A percentile compares a stretch with the other conserved stretches of the same genome.
phyloP scores from a whole-genome alignment of 371 early-diverging fungal genomes.

The Lichtheimia ramosa region DNA sequence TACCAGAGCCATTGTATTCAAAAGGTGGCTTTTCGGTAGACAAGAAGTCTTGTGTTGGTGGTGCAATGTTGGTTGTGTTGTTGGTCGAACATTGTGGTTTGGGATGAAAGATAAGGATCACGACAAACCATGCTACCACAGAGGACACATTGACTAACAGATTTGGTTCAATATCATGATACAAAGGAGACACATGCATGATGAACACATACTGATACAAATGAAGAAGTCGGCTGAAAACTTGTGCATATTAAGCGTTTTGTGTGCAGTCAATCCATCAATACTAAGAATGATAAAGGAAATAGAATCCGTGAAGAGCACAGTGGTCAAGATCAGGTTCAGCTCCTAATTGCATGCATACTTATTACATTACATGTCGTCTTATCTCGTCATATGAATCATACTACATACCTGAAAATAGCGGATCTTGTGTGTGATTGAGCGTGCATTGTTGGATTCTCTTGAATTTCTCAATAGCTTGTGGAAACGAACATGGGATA shows the following conservation, averaged over 20 bases:
- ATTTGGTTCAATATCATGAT: background rate
- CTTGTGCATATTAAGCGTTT: conserved; percentile 32
- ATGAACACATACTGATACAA: conserved; percentile 37
- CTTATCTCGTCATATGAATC: too few species aligned
- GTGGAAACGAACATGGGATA: conserved; percentile 47
- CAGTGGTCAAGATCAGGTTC: conserved; percentile 35
- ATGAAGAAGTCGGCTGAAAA: conserved; percentile 47
- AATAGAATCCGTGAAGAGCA: conserved; percentile 26
- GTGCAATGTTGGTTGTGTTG: background rate
- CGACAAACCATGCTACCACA: conserved; percentile 35
- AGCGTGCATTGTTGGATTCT: conserved; percentile 24
- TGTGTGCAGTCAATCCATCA: conserved; percentile 37
- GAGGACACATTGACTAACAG: conserved; percentile 34
- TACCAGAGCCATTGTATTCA: conserved; percentile 14
- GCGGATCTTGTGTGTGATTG: conserved; percentile 33
- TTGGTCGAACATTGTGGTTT: conserved; percentile 10
- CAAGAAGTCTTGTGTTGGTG: conserved; percentile 15
- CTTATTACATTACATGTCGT: background rate
- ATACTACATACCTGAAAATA: conserved; percentile 30
- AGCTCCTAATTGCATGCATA: conserved; percentile 25
- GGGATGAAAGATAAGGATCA: conserved; percentile 47
- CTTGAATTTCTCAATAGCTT: conserved; percentile 28
- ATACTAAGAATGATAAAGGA: conserved; percentile 39
- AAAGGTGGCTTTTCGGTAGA: conserved; percentile 13
- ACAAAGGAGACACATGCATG: too few species aligned